Conservation (phyloP, 768 basidiomycete genomes). For the Suillus spraguei region DNA sequence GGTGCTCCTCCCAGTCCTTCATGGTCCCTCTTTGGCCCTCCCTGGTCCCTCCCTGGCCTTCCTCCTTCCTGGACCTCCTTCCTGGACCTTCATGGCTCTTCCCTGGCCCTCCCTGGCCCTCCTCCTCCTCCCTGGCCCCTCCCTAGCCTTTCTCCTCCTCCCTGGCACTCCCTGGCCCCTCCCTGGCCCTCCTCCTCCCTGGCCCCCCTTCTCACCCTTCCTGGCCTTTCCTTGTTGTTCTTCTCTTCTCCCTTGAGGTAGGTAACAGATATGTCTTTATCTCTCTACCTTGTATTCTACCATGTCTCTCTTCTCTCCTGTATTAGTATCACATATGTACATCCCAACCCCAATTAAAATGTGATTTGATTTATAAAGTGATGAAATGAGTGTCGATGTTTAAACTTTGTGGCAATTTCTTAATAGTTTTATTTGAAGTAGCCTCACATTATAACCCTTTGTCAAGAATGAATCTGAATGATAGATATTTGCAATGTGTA, state of each 20-base stretch:
- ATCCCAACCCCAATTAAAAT: neutral
- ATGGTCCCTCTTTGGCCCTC: neutral
- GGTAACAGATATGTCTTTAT: neutral
- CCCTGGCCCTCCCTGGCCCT: too few relatives aligned
- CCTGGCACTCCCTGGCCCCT: too few relatives aligned
- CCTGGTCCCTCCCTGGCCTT: neutral
- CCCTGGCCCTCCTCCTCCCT: too few relatives aligned
- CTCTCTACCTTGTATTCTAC: neutral
- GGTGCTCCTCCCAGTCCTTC: neutral
- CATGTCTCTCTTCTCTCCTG: neutral
- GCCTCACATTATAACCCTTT: too few relatives aligned
- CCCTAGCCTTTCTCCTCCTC: too few relatives aligned
- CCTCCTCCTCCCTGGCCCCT: too few relatives aligned
- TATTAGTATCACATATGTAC: neutral
- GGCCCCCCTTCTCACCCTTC: neutral
- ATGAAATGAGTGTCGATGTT: neutral
- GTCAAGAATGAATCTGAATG: too few relatives aligned
- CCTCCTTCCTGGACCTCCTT: too few relatives aligned
- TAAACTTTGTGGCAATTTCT: neutral
- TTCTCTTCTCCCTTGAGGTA: neutral
- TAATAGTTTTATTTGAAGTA: neutral
- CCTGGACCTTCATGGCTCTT: too few relatives aligned
- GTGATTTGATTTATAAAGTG: neutral
- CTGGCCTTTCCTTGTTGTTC: neutral
- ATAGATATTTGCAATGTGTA: neutral